Conservation (phyloP, 1,139 yeast genomes). For the Lodderomyces beijingensis region DNA sequence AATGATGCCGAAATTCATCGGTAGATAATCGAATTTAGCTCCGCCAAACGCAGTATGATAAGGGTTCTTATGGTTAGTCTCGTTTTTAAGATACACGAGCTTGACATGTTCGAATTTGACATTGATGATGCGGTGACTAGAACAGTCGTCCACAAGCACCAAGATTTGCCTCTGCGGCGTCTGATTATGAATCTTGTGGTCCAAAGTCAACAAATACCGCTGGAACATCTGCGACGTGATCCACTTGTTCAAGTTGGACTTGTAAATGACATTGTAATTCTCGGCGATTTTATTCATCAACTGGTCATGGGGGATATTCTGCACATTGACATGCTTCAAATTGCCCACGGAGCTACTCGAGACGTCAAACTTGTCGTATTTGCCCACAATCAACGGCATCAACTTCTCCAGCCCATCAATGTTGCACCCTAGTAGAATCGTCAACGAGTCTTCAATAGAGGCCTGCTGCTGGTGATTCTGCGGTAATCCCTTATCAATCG, state of each 20-base stretch:
- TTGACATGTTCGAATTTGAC: constrained; percentile 51
- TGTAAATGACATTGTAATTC: constrained; percentile 50
- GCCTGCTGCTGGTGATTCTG: constrained; percentile 29
- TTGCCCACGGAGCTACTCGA: constrained; percentile 26
- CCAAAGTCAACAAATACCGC: constrained; percentile 56
- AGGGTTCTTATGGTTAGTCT: constrained; percentile 38
- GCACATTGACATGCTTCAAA: constrained; percentile 26
- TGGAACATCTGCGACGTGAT: constrained; percentile 62
- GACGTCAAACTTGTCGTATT: constrained; percentile 52
- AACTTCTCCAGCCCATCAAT: constrained; percentile 60
- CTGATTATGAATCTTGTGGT: constrained; percentile 45
- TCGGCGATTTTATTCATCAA: constrained; percentile 47
- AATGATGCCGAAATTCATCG: constrained; percentile 62
- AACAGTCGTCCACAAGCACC: constrained; percentile 56
- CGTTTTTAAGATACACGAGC: constrained; percentile 40
- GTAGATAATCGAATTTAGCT: constrained; percentile 47
- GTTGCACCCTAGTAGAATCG: constrained; percentile 61
- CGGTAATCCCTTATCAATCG: constrained; percentile 43
- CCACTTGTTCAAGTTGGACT: constrained; percentile 62
- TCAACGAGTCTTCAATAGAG: constrained; percentile 50
- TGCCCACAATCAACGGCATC: constrained; percentile 59
- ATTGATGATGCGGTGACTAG: constrained; percentile 59
- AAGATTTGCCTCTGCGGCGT: constrained; percentile 45
- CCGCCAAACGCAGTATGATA: constrained; percentile 33
- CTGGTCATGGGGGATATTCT: constrained; percentile 18